These are phyloP conservation scores for Tolypocladium guangdongense DNA, from an alignment of 2,329 filamentous ascomycete species.

Conservation along the genomic window DNA sequence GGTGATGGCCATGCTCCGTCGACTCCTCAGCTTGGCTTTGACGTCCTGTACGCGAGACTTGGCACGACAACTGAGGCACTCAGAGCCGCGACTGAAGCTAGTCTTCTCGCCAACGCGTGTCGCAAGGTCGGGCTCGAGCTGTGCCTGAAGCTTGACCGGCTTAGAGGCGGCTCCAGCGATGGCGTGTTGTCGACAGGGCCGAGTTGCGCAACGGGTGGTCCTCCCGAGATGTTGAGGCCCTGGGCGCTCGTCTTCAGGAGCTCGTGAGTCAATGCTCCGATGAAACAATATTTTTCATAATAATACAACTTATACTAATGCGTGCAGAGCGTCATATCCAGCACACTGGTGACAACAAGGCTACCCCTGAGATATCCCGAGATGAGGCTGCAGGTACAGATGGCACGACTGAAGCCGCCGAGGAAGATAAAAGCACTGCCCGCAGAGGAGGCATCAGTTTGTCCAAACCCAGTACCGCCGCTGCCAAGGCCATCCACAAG, in stretches of 20 bases:
- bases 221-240: slow-evolving; percentile 6
- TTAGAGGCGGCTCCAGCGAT: background rate
- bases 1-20: background rate
- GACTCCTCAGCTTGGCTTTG: background rate
- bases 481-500: background rate
- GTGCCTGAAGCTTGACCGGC: slow-evolving; percentile 10
- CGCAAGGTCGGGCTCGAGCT: slow-evolving; percentile 15
- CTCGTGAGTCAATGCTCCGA: slow-evolving; percentile 1
- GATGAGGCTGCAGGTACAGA: background rate
- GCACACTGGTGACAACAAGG: background rate
- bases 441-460: background rate
- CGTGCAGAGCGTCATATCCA: background rate
- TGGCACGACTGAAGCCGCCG: background rate
- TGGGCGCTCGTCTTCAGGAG: slow-evolving; percentile 9
- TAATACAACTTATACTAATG: background rate
- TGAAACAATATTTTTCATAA: background rate
- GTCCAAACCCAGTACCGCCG: background rate
- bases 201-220: slow-evolving; percentile 10
- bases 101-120: slow-evolving; percentile 5
- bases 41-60: background rate
- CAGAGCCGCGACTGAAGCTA: background rate
- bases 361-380: background rate
- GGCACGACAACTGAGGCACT: background rate
- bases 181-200: background rate
- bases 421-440: background rate